Conservation (phyloP, 2,329 filamentous ascomycete genomes). For the Apiospora malaysiana region DNA sequence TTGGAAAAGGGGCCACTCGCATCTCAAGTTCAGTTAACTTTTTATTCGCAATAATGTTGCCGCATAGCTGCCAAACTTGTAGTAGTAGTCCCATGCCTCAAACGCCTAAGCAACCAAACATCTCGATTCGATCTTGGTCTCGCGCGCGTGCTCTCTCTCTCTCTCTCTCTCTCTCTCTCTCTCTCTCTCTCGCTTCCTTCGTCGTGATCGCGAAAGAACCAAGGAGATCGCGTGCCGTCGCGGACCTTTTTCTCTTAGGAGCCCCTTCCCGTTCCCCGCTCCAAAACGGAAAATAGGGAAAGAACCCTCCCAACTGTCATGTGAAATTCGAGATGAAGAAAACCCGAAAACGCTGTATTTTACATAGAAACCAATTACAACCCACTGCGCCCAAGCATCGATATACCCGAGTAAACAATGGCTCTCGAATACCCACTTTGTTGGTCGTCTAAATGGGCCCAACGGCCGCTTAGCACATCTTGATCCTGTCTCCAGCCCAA, state of each 20-base stretch:
- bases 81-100: conserved; percentile 8
- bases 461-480: not conserved
- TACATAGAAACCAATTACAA: conserved; percentile 21
- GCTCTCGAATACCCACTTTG: not conserved
- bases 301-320: conserved; percentile 8
- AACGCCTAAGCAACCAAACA: conserved; percentile 14
- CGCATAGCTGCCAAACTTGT: conserved; percentile 17
- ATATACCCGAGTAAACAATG: not conserved
- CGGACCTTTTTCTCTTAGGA: not conserved
- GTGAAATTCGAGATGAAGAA: conserved; percentile 19
- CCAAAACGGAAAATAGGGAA: not conserved
- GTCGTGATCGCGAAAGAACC: not conserved
- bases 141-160: no score
- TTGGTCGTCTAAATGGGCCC: not conserved
- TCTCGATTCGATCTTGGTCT: not conserved
- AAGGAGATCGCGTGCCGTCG: not conserved
- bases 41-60: not conserved
- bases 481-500: not conserved
- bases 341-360: conserved; percentile 20
- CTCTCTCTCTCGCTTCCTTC: not conserved
- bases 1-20: not conserved
- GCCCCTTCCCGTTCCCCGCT: not conserved
- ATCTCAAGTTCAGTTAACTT: not conserved
- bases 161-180: no score
- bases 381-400: conserved; percentile 8